A percentile compares a stretch with the other conserved stretches of the same genome.
Evolutionary conservation across 176 grass and related monocot genomes (phyloP).

Genomic region (Chrysopogon serrulatus): DNA sequence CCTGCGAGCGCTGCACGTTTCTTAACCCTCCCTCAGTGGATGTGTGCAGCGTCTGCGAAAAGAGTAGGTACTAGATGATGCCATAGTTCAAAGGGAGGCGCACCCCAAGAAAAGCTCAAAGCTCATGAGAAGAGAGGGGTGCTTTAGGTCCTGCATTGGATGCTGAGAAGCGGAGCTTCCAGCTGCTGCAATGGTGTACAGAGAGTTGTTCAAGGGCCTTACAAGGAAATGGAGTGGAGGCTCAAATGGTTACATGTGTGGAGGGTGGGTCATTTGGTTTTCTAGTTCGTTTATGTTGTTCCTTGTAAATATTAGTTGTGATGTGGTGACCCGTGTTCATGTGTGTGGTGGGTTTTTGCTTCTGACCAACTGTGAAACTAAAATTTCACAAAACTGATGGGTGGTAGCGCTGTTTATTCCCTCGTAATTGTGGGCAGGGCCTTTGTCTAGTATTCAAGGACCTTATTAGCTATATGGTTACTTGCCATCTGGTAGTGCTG

Average conservation of each 20-base stretch:
- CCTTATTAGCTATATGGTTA: neutral
- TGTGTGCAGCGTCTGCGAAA: conserved; percentile 30
- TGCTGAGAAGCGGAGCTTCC: neutral
- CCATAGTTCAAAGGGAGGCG: neutral
- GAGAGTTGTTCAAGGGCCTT: neutral
- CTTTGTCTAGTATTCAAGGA: neutral
- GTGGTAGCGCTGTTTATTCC: neutral
- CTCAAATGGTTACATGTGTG: neutral
- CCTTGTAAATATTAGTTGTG: conserved; percentile 42
- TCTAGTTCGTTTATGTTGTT: neutral
- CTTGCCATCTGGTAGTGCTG: neutral
- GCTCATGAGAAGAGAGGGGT: neutral
- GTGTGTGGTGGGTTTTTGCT: conserved; percentile 10
- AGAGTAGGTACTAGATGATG: conserved; percentile 18
- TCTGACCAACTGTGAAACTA: neutral
- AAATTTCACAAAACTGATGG: neutral
- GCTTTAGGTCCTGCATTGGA: neutral
- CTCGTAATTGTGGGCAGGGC: neutral
- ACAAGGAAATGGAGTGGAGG: neutral
- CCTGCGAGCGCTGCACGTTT: conserved; percentile 65
- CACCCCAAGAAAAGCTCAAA: conserved; percentile 13
- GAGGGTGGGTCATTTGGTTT: neutral
- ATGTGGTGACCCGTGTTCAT: neutral
- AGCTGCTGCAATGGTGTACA: conserved; percentile 21
- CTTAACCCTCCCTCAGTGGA: conserved; percentile 34